Base-by-base conservation (phyloP, 176 grass and related monocot genomes). In the Cenchrus purpureus region DNA sequence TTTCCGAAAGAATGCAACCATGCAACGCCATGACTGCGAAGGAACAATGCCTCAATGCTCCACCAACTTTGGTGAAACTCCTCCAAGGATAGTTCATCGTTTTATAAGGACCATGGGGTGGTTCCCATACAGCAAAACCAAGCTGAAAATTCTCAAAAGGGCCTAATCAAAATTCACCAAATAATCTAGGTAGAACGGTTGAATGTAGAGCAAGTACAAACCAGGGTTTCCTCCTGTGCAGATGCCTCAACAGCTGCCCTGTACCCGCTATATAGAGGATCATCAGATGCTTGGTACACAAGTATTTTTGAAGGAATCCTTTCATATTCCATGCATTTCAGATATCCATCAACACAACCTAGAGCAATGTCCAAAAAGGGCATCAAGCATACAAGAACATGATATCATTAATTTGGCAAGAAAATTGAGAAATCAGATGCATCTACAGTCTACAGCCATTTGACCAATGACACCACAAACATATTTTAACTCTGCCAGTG, bases 1-100 rank as follows among this genome's bases (percentile, higher is more conserved):
- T 97, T 92, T 99, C 97, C 28, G 97, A 92, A 71, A 99, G 91
- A 94, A 99, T 94, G 90, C 94, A 99, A 46, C 94, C 97, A 89
- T 99, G 97, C 85, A 99, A 91, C 13, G 97, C 97, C 97, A 99
- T 99, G 64, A 99, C 90, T 76, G 79, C 93, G 44, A 99, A 99
- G 66, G 94, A 91, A 82, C 94, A 99, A 54, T 99, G 94, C 75
- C 97, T 91, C 67, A 99, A 86, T 65, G 97, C 92, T 77, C 97
- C 97, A 73, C 94, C 65, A 86, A 99, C 90, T 97, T 85, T 94
- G 52, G 91, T 88, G 79, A 90, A 99, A 71, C 50, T 88, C 84
- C 86, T 97, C 92, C 97, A 97, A 54, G 94, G 97, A 92, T 99
- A 99, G 25, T 84, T 91, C 88, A 76, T 71, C 73, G 73, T 94